phyloP scores from a whole-genome alignment of 2,329 filamentous ascomycete species.

The Hypoxylon rubiginosum region DNA sequence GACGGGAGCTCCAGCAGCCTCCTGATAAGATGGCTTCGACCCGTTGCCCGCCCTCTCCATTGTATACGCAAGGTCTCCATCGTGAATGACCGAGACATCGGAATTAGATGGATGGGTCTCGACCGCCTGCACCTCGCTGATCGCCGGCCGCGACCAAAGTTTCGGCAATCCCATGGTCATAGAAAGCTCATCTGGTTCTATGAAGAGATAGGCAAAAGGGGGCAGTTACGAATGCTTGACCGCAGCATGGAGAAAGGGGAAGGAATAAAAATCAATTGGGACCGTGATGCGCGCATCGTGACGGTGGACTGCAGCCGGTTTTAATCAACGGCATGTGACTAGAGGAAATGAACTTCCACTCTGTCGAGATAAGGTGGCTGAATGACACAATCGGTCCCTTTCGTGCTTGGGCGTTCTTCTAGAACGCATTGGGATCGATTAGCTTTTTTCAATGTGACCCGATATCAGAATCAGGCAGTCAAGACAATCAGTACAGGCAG shows the following conservation, averaged over 20 bases:
- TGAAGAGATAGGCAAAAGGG: background rate
- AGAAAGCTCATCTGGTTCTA: background rate
- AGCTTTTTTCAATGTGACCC: background rate
- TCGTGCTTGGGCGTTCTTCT: constrained; percentile 2
- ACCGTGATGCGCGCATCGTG: constrained; percentile 5
- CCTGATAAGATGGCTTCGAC: constrained; percentile 65
- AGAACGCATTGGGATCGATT: constrained; percentile 17
- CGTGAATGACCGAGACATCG: constrained; percentile 47
- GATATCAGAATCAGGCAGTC: constrained; percentile 7
- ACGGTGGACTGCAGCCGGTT: background rate
- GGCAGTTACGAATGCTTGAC: background rate
- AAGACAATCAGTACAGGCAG: background rate
- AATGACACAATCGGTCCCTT: constrained; percentile 33
- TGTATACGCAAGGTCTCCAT: constrained; percentile 48
- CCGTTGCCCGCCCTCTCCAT: constrained; percentile 57
- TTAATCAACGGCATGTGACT: constrained; percentile 8
- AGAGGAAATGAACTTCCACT: background rate
- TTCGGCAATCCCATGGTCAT: constrained; percentile 43
- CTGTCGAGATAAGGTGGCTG: constrained; percentile 25
- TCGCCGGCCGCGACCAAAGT: constrained; percentile 37
- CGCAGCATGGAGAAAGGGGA: background rate
- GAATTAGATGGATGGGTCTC: constrained; percentile 34
- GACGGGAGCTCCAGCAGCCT: constrained; percentile 72
- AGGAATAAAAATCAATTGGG: constrained; percentile 1
- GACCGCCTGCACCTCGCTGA: constrained; percentile 21